Percentiles rank a stretch among this genome's conserved stretches.
Evolutionary conservation across 2,329 filamentous ascomycete species (phyloP).

Genomic region (Cucurbitaria berberidis): DNA sequence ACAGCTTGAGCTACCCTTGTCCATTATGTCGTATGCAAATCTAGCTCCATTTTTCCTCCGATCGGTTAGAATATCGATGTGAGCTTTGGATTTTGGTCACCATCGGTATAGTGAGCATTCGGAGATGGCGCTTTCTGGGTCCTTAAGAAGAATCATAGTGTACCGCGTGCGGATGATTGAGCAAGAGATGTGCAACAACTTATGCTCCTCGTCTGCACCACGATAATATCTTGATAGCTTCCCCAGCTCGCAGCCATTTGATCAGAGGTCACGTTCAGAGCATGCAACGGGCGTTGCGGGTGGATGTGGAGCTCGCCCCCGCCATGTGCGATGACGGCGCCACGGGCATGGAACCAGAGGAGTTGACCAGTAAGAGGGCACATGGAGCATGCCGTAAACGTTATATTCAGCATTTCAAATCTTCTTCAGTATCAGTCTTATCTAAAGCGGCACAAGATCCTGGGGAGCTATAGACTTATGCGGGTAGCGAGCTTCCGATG

Average conservation of each 20-base stretch:
- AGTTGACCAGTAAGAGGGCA: conserved; percentile 30
- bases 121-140: neutral
- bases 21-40: conserved; percentile 30
- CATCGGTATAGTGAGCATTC: neutral
- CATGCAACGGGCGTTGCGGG: conserved; percentile 10
- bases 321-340: conserved; percentile 35
- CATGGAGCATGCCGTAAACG: conserved; percentile 27
- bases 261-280: neutral
- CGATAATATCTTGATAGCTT: conserved; percentile 21
- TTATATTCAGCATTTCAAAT: conserved; percentile 21
- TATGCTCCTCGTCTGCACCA: neutral
- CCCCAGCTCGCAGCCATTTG: conserved; percentile 9
- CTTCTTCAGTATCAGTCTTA: conserved; percentile 32
- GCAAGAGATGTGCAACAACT: neutral
- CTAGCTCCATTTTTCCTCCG: conserved; percentile 21
- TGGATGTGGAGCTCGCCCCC: conserved; percentile 30
- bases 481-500: conserved; percentile 28
- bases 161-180: neutral
- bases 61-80: conserved; percentile 24
- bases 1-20: conserved; percentile 40
- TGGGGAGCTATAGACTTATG: conserved; percentile 17
- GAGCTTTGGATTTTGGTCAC: conserved; percentile 14
- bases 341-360: conserved; percentile 1
- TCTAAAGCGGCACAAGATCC: conserved; percentile 26
- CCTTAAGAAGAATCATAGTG: neutral